Conservation (phyloP, 2,329 filamentous ascomycete species). For the Diaporthe sp. region DNA sequence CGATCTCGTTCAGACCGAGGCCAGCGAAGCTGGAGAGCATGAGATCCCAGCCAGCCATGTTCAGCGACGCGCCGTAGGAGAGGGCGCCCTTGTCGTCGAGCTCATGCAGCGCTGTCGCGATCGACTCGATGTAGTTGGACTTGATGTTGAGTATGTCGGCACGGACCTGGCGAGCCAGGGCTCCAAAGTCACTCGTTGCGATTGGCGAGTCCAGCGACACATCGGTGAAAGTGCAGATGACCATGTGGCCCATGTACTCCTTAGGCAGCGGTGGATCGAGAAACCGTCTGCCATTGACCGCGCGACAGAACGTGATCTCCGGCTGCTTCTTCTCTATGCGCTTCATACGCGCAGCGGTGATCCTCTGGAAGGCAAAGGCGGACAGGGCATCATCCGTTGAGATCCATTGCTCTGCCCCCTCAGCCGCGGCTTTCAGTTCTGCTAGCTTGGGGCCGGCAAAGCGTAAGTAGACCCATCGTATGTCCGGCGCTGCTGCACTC, state of each 20-base stretch:
- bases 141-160: slow-evolving; percentile 14
- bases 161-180: slow-evolving; percentile 29
- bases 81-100: slow-evolving; percentile 33
- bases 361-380: slow-evolving; percentile 31
- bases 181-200: slow-evolving; percentile 16
- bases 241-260: slow-evolving; percentile 36
- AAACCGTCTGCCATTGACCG: slow-evolving; percentile 32
- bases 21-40: slow-evolving; percentile 35
- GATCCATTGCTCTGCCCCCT: slow-evolving; percentile 17
- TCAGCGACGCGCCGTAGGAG: slow-evolving; percentile 24
- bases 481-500: not conserved
- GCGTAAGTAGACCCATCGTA: slow-evolving; percentile 41
- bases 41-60: slow-evolving; percentile 31
- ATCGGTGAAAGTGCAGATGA: slow-evolving; percentile 26
- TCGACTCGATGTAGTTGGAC: slow-evolving; percentile 31
- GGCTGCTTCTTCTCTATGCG: slow-evolving; percentile 23
- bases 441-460: slow-evolving; percentile 29
- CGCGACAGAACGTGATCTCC: slow-evolving; percentile 31
- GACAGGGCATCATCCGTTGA: slow-evolving; percentile 39
- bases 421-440: slow-evolving; percentile 32
- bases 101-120: slow-evolving; percentile 36
- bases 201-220: slow-evolving; percentile 9
- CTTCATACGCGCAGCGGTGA: slow-evolving; percentile 34
- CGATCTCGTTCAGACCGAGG: slow-evolving; percentile 11
- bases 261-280: slow-evolving; percentile 9